Evolutionary conservation across 1,139 yeast genomes (phyloP), one percentile per base, ranked within the genome.

Genomic region (Saccharomyces hybrid): DNA sequence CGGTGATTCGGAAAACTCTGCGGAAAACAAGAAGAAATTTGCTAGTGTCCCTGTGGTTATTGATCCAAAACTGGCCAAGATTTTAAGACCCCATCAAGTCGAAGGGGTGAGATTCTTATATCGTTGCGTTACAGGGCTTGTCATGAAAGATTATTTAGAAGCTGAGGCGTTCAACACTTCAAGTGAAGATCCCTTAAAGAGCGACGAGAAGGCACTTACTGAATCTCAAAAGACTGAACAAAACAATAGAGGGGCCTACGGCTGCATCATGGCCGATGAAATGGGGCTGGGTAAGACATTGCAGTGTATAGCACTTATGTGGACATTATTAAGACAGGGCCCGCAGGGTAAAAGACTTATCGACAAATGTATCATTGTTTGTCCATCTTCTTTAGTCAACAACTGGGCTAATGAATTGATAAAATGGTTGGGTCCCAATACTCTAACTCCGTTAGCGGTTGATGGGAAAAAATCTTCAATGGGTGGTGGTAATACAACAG

Each of bases 261-360:
- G 99, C 0, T 93, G 99, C 68, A 95, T 93, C 54, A 93, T 93
- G 99, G 99, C 99, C 0, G 99, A 93, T 74, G 99, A 90, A 73
- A 93, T 93, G 99, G 99, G 99, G 2, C 77, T 93, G 49, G 99
- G 99, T 27, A 93, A 93, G 68, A 93, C 99, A 0, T 76, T 93
- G 48, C 99, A 93, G 70, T 95, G 99, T 69, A 79, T 93, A 49
- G 79, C 98, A 0, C 76, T 93, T 48, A 80, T 93, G 88, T 93
- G 99, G 99, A 93, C 99, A 0, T 71, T 93, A 53, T 75, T 93
- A 49, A 82, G 81, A 60, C 99, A 93, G 69, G 86, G 96, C 16
- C 98, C 99, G 0, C 80, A 93, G 54, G 97, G 97, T 1, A 82
- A 78, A 58, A 81, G 84, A 52, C 84, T 96, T 0, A 93, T 95